phyloP scores from a whole-genome alignment of 345 rosid genomes.

The Salix udensis region DNA sequence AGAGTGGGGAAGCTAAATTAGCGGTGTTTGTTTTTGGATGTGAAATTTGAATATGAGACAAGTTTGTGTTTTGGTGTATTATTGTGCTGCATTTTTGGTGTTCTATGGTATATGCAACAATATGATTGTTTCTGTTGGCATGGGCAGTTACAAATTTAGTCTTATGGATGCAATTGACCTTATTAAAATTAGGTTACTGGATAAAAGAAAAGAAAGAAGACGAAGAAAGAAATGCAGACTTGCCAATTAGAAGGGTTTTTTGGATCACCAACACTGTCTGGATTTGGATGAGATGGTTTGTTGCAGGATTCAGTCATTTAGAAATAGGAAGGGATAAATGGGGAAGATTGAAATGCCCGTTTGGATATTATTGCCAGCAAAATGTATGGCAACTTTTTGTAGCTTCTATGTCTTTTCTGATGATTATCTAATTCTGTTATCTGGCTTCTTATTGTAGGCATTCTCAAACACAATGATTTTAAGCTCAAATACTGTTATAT shows the following conservation, averaged over 20 bases:
- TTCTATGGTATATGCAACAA: neutral
- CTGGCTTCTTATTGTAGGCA: neutral
- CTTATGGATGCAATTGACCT: neutral
- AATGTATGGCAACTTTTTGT: neutral
- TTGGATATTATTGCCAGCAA: neutral
- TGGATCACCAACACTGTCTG: neutral
- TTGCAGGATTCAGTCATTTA: too few species aligned
- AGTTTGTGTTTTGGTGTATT: neutral
- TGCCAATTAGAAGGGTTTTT: neutral
- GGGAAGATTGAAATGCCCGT: neutral
- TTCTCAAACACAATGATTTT: neutral
- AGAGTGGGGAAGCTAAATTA: neutral
- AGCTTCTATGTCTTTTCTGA: neutral
- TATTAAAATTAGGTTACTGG: neutral
- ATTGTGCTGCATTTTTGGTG: neutral
- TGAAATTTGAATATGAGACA: neutral
- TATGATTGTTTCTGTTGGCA: neutral
- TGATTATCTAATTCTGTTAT: neutral
- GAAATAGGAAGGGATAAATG: neutral
- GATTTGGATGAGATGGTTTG: too few species aligned
- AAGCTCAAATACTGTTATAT: neutral
- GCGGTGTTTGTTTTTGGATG: neutral
- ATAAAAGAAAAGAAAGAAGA: neutral
- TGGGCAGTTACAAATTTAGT: neutral
- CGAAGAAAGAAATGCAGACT: too few species aligned